Base-by-base conservation (phyloP, 352 stramenopile genomes). In the Thalassiosira hispida region DNA sequence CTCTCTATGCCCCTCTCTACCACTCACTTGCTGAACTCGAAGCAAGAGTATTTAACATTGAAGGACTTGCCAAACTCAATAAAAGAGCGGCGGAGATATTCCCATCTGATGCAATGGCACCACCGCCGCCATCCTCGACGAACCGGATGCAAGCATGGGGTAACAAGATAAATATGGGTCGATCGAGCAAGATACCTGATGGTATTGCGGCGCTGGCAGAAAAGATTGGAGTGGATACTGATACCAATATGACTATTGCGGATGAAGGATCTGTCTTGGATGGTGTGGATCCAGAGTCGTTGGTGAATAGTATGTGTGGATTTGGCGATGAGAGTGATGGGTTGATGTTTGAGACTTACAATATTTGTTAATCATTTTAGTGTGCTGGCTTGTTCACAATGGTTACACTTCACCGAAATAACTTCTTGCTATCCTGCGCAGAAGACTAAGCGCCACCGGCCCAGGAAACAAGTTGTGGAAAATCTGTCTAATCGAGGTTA, bases 21-120 rank as follows among this genome's bases (percentile, higher is more conserved):
- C 87, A 94, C 67, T 90, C 85, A 11, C 65, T 92, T 23, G 89
- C 89, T 16, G 84, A 94, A 70, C 57, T 94, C 7, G 89, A 94
- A 82, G 89, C 89, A 42, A 49, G 69, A 20, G 69, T 94, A 5
- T 92, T 88, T 51, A 94, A 94, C 61, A 60, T 94, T 12, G 85
- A 94, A 76, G 89, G 74, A 11, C 75, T 94, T 46, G 49, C 85
- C 8, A 81, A 81, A 42, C 66, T 94, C 5, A 92, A 92, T 64
- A 87, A 86, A 78, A 44, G 81, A 73, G 77, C 85, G 0, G 65
- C 73, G 14, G 60, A 87, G 33, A 33, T 92, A 7, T 94, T 94
- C 57, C 79, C 87, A 20, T 76, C 67, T 14, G 81, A 93, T 82
- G 77, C 77, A 12, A 60, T 66, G 23, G 38, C 80, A 59, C 57